phyloP scores from a whole-genome alignment of 1,284 basidiomycete species.

The Golubevia sp. region DNA sequence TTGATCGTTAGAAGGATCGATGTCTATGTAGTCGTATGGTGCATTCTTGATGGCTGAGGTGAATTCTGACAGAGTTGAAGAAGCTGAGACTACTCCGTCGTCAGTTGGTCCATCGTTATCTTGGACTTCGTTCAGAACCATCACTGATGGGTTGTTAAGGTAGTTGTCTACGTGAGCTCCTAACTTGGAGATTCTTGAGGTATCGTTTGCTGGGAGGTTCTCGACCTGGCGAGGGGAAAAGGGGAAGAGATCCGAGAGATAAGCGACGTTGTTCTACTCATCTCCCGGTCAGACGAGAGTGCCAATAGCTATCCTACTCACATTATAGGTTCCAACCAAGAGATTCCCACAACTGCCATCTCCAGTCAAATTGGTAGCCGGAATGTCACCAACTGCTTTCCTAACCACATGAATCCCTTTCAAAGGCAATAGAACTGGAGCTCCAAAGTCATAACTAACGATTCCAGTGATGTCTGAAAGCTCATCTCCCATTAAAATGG shows the following conservation, averaged over 20 bases:
- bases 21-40: conserved; percentile 66
- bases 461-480: conserved; percentile 69
- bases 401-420: not conserved
- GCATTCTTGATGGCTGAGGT: conserved; percentile 66
- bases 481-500: conserved; percentile 64
- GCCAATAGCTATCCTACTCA: not conserved
- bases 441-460: conserved; percentile 67
- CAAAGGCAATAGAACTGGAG: conserved; percentile 20
- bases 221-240: conserved; percentile 66
- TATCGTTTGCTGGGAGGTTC: conserved; percentile 67
- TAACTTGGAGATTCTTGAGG: conserved; percentile 62
- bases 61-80: conserved; percentile 67
- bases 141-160: conserved; percentile 69
- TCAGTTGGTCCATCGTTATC: conserved; percentile 69
- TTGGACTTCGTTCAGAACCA: conserved; percentile 73
- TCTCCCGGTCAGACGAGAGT: too few species aligned
- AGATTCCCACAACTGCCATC: not conserved
- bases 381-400: not conserved
- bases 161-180: conserved; percentile 68
- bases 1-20: conserved; percentile 67
- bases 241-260: too few species aligned
- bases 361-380: not conserved
- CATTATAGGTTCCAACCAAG: not conserved
- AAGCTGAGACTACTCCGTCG: conserved; percentile 68
- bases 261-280: too few species aligned